Percentiles rank a stretch among this genome's conserved stretches.
Evolutionary conservation across 176 grass and related monocot genomes (phyloP).

Genomic region (Oryza glaberrima): DNA sequence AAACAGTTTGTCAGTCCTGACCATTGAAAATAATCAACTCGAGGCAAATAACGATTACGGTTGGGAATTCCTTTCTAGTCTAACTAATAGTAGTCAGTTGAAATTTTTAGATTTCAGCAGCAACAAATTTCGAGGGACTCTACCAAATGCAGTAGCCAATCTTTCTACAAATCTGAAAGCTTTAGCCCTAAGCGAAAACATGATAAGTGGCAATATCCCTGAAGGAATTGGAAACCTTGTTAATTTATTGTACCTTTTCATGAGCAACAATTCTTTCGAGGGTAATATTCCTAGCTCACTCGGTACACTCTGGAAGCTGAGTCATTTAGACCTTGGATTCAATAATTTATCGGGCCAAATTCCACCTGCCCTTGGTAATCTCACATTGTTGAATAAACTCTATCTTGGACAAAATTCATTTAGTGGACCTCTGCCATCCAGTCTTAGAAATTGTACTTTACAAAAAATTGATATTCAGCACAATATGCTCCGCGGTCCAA

Average conservation of each 20-base stretch:
- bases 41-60: neutral
- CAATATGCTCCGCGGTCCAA: slow-evolving; percentile 45
- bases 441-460: slow-evolving; percentile 24
- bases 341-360: slow-evolving; percentile 31
- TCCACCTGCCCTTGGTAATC: slow-evolving; percentile 19
- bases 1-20: neutral
- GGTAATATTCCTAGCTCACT: slow-evolving; percentile 24
- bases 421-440: slow-evolving; percentile 16
- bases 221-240: slow-evolving; percentile 33
- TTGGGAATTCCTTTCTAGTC: slow-evolving; percentile 20
- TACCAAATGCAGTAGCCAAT: slow-evolving; percentile 40
- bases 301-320: slow-evolving; percentile 12
- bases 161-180: slow-evolving; percentile 2
- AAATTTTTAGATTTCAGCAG: neutral
- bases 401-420: slow-evolving; percentile 19
- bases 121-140: neutral
- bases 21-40: neutral
- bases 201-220: slow-evolving; percentile 33
- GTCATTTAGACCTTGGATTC: neutral
- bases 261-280: slow-evolving; percentile 23
- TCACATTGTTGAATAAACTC: slow-evolving; percentile 11
- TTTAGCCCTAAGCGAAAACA: neutral
- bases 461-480: slow-evolving; percentile 10
- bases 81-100: slow-evolving; percentile 26
- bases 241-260: neutral